These are phyloP conservation scores for Glebionis coronaria DNA, from an alignment of 129 eudicot species.

Conservation along the genomic window DNA sequence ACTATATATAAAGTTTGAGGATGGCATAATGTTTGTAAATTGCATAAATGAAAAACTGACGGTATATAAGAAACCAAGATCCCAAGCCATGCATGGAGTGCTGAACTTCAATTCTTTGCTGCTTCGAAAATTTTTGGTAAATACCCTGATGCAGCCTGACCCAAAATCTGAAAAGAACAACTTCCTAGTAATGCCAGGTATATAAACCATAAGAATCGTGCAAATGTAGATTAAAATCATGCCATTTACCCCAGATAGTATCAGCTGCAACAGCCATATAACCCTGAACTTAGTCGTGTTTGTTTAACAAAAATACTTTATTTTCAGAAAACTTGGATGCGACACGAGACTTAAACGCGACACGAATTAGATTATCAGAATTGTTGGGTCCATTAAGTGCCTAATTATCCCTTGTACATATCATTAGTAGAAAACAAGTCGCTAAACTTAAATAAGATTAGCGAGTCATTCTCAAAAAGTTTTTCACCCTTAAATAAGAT, in stretches of 20 bases:
- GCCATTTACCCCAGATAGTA: constrained; percentile 37
- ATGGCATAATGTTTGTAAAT: constrained; percentile 38
- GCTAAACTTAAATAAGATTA: too few relatives aligned
- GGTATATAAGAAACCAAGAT: constrained; percentile 31
- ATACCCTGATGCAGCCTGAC: constrained; percentile 49
- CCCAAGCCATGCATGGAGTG: constrained; percentile 68
- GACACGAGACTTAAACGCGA: too few relatives aligned
- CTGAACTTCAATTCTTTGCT: constrained; percentile 43
- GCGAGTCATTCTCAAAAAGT: too few relatives aligned
- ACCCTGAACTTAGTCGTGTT: background rate
- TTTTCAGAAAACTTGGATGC: too few relatives aligned
- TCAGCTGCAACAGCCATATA: constrained; percentile 38
- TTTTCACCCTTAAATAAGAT: too few relatives aligned
- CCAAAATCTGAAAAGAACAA: constrained; percentile 16
- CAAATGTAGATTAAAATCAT: constrained; percentile 32
- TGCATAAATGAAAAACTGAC: constrained; percentile 30
- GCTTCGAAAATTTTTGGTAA: constrained; percentile 40
- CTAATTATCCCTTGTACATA: too few relatives aligned
- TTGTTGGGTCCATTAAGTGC: too few relatives aligned
- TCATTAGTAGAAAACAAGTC: too few relatives aligned
- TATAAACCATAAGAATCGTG: background rate
- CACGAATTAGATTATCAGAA: too few relatives aligned
- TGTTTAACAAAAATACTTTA: too few relatives aligned
- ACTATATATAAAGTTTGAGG: constrained; percentile 51
- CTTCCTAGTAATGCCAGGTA: background rate